phyloP scores from a whole-genome alignment of 75 land plant genomes.

The Gnetum montanum region DNA sequence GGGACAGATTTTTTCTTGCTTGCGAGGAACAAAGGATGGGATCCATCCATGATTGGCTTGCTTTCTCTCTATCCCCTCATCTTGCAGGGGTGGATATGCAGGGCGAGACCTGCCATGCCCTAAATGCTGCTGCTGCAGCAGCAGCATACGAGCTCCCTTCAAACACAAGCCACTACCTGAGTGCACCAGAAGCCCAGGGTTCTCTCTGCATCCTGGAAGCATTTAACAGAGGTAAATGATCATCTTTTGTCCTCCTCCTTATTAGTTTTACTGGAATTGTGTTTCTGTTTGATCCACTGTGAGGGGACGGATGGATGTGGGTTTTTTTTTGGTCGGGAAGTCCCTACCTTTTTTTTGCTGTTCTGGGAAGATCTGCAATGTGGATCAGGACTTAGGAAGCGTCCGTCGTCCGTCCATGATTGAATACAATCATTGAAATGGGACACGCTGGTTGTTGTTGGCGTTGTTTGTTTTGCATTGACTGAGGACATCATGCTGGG shows the following conservation, averaged over 20 bases:
- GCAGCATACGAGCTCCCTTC: no score
- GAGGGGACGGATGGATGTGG: neutral
- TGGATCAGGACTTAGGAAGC: neutral
- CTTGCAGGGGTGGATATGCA: slow-evolving; percentile 7
- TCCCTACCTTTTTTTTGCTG: neutral
- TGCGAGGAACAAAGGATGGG: slow-evolving; percentile 6
- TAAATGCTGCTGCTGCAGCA: no score
- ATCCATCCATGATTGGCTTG: slow-evolving; percentile 33
- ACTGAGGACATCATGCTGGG: neutral
- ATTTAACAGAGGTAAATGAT: slow-evolving; percentile 1
- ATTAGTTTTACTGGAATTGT: neutral
- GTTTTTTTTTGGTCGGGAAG: neutral
- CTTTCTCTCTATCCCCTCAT: slow-evolving; percentile 38
- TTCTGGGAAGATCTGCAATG: neutral
- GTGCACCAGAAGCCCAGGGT: no score
- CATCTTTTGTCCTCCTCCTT: neutral
- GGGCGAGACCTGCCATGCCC: no score
- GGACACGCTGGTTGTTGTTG: neutral
- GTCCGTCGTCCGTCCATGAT: no score
- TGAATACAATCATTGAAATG: neutral
- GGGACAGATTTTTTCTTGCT: no score
- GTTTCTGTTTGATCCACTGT: neutral
- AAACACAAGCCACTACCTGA: no score
- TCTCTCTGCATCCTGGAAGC: slow-evolving; percentile 21
- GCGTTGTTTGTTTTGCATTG: neutral